Evolutionary conservation across 176 grass and related monocot genomes (phyloP).

Genomic region (Oryza coarctata): DNA sequence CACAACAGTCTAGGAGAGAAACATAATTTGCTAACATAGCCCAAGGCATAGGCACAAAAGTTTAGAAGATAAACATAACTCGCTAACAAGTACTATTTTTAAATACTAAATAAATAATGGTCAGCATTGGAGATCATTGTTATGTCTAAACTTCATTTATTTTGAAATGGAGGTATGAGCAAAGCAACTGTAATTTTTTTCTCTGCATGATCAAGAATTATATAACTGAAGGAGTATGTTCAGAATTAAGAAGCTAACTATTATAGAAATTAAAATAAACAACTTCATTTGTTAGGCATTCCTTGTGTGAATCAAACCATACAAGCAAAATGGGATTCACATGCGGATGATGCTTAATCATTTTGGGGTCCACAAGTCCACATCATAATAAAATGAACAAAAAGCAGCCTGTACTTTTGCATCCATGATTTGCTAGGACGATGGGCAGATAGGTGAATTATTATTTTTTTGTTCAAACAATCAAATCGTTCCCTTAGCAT

Average conservation of each 20-base stretch:
- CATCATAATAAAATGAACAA: background rate
- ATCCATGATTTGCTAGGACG: background rate
- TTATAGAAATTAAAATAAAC: background rate
- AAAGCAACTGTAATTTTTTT: background rate
- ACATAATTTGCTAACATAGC: too few relatives aligned
- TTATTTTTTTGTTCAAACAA: background rate
- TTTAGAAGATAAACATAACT: too few relatives aligned
- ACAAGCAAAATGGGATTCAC: background rate
- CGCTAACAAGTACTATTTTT: too few relatives aligned
- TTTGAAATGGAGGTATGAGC: background rate
- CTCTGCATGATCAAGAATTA: constrained; percentile 11
- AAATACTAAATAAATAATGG: too few relatives aligned
- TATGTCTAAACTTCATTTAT: too few relatives aligned
- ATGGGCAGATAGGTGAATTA: background rate
- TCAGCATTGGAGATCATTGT: too few relatives aligned
- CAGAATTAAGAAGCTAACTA: background rate
- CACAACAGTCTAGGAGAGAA: too few relatives aligned
- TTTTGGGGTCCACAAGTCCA: background rate
- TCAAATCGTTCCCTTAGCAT: background rate
- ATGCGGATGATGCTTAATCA: background rate
- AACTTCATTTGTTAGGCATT: background rate
- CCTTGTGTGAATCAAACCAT: background rate
- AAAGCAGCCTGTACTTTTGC: background rate
- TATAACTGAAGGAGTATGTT: constrained; percentile 6
- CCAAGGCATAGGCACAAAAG: too few relatives aligned